These are phyloP conservation scores for Terana coerulea DNA, from an alignment of 768 basidiomycete genomes.

Conservation along the genomic window DNA sequence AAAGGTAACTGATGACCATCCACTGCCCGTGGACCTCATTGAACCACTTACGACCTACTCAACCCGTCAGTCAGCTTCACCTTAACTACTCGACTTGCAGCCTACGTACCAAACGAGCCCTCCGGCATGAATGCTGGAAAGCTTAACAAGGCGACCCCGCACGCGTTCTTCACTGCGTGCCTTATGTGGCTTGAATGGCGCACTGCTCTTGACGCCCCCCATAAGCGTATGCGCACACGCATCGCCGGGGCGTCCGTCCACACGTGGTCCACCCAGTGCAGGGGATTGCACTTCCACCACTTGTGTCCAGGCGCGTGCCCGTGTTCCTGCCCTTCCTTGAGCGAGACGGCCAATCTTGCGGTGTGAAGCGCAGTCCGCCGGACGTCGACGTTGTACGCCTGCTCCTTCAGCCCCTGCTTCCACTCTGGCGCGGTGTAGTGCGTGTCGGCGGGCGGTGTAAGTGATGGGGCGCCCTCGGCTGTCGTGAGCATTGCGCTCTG, in stretches of 20 bases:
- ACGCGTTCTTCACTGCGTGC: slow-evolving; percentile 44
- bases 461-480: background rate
- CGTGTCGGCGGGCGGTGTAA: background rate
- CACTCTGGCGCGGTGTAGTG: slow-evolving; percentile 8
- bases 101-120: slow-evolving; percentile 28
- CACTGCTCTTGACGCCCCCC: slow-evolving; percentile 26
- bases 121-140: slow-evolving; percentile 41
- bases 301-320: slow-evolving; percentile 1
- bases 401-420: slow-evolving; percentile 11
- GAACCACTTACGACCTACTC: slow-evolving; percentile 37
- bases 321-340: background rate
- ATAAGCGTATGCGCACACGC: slow-evolving; percentile 30
- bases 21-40: slow-evolving; percentile 38
- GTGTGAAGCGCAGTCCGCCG: slow-evolving; percentile 7
- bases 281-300: background rate
- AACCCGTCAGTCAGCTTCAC: background rate
- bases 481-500: background rate
- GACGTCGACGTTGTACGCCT: slow-evolving; percentile 9
- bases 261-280: slow-evolving; percentile 1
- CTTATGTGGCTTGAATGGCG: slow-evolving; percentile 39
- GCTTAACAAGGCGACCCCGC: slow-evolving; percentile 38
- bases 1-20: slow-evolving; percentile 47
- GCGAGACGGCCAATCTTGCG: slow-evolving; percentile 1
- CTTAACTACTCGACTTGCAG: too few relatives aligned
- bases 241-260: slow-evolving; percentile 15